A percentile compares a stretch with the other conserved stretches of the same genome.
Evolutionary conservation across 1,139 yeast species (phyloP).

Genomic region (Arxiozyma heterogenica): DNA sequence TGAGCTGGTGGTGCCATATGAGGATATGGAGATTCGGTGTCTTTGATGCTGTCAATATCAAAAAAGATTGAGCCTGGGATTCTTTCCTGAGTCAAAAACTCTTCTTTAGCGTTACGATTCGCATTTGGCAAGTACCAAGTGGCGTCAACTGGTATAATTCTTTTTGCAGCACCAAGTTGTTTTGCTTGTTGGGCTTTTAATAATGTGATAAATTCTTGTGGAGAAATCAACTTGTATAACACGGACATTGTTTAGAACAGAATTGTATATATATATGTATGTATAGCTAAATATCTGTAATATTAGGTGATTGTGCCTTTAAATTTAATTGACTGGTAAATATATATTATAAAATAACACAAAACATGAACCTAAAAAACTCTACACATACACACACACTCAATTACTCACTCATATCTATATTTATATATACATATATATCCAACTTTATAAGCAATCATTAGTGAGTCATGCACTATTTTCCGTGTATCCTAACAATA

Average conservation of each 20-base stretch:
- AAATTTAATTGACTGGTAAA: background rate
- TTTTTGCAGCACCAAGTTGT: constrained; percentile 11
- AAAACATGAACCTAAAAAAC: background rate
- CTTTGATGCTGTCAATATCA: constrained; percentile 66
- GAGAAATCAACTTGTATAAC: constrained; percentile 23
- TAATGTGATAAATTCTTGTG: constrained; percentile 20
- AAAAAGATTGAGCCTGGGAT: constrained; percentile 64
- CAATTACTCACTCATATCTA: no score
- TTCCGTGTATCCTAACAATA: no score
- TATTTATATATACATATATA: no score
- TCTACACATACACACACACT: no score
- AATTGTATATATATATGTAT: no score
- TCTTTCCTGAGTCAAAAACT: constrained; percentile 45
- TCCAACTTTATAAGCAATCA: no score
- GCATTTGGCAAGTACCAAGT: constrained; percentile 88
- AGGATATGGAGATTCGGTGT: constrained; percentile 54
- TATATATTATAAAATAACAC: background rate
- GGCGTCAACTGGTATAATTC: constrained; percentile 69
- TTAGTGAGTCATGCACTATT: no score
- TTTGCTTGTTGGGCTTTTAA: constrained; percentile 7
- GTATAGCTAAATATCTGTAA: no score
- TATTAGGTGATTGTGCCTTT: no score
- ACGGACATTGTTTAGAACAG: background rate
- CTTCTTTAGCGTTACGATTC: constrained; percentile 49
- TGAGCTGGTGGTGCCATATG: constrained; percentile 73